phyloP scores from a whole-genome alignment of 768 basidiomycete genomes.

The Kwoniella newhampshirensis region DNA sequence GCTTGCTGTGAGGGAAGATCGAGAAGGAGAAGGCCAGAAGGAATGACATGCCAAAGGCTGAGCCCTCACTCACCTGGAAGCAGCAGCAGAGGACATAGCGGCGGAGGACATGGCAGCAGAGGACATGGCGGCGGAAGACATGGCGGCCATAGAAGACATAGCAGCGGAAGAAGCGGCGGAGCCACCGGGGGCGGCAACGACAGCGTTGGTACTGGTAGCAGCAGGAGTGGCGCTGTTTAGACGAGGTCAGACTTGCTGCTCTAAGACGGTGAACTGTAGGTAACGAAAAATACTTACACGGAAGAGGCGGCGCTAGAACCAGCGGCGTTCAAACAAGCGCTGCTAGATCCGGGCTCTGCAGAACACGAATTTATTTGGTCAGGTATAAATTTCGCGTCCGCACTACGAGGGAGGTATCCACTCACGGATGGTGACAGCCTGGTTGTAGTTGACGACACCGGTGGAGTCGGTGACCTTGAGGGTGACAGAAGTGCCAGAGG shows the following conservation, averaged over 20 bases:
- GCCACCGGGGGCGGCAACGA: slow-evolving; percentile 11
- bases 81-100: slow-evolving; percentile 1
- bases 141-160: slow-evolving; percentile 1
- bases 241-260: neutral
- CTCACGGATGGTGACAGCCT: slow-evolving; percentile 24
- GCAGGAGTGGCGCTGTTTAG: slow-evolving; percentile 24
- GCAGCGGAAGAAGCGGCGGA: slow-evolving; percentile 4
- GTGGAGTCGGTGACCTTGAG: slow-evolving; percentile 64
- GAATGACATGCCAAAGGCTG: neutral
- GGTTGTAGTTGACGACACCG: slow-evolving; percentile 55
- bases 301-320: slow-evolving; percentile 11
- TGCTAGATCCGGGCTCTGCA: slow-evolving; percentile 20
- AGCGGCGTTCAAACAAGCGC: slow-evolving; percentile 17
- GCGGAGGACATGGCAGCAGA: slow-evolving; percentile 5
- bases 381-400: neutral
- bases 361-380: neutral
- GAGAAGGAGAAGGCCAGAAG: neutral
- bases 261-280: no score
- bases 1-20: no score
- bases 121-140: slow-evolving; percentile 9
- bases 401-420: neutral
- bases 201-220: slow-evolving; percentile 28
- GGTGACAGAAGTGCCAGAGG: slow-evolving; percentile 57
- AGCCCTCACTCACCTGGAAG: slow-evolving; percentile 20
- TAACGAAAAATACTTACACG: slow-evolving; percentile 12